Evolutionary conservation across 257 asterid genomes (phyloP).

Genomic region (Solanum lycopersicoides): DNA sequence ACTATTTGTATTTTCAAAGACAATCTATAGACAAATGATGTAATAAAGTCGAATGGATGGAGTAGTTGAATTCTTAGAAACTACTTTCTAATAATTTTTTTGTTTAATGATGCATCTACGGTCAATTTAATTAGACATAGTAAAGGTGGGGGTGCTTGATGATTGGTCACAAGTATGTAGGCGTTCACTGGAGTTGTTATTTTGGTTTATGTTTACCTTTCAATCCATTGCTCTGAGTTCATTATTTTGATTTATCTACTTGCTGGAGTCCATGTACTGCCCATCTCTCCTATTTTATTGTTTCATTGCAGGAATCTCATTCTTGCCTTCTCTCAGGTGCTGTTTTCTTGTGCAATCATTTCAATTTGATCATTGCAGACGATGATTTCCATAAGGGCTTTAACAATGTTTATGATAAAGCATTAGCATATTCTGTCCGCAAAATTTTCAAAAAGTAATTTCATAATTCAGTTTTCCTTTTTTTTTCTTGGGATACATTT

Average conservation of each 20-base stretch:
- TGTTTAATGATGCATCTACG: background rate
- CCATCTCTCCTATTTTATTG: background rate
- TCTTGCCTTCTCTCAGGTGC: conserved; percentile 91
- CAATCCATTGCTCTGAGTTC: background rate
- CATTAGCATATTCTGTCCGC: conserved; percentile 74
- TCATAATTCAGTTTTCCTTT: background rate
- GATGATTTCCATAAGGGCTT: conserved; percentile 97
- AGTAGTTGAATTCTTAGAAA: background rate
- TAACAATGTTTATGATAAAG: conserved; percentile 79
- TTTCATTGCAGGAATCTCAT: conserved; percentile 60
- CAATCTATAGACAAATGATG: background rate
- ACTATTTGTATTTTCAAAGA: background rate
- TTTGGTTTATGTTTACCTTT: background rate
- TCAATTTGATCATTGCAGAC: conserved; percentile 83
- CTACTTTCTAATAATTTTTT: background rate
- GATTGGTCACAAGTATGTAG: background rate
- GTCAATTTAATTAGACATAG: background rate
- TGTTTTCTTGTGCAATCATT: conserved; percentile 90
- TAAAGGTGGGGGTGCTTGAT: background rate
- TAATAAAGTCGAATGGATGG: background rate
- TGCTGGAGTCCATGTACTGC: background rate
- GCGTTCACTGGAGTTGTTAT: background rate
- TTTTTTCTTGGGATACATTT: conserved; percentile 4
- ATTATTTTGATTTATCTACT: background rate
- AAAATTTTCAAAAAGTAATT: conserved; percentile 66